Percentiles rank a stretch among this genome's conserved stretches.
Conservation (phyloP, 2,329 filamentous ascomycete genomes). For the Apiospora phragmitis region DNA sequence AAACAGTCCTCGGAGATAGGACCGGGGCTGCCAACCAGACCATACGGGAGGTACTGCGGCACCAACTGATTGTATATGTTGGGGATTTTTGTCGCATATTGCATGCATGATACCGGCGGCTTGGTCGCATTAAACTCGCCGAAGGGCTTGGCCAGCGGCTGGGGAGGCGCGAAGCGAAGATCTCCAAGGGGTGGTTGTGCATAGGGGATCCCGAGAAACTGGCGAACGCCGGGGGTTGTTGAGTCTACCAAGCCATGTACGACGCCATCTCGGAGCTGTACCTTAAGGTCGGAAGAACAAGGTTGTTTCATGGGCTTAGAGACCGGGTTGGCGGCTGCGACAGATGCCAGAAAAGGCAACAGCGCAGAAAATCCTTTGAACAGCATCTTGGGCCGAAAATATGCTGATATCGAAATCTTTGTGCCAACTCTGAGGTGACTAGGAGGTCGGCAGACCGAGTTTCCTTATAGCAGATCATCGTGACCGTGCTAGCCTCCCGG, state of each 20-base stretch:
- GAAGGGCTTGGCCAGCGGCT: conserved; percentile 17
- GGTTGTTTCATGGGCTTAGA: neutral
- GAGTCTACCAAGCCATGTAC: neutral
- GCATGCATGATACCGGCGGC: conserved; percentile 23
- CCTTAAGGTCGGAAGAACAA: conserved; percentile 7
- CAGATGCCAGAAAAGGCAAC: neutral
- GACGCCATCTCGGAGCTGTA: neutral
- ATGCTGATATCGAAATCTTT: neutral
- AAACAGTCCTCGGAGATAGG: conserved; percentile 13
- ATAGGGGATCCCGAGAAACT: conserved; percentile 33
- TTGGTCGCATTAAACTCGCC: conserved; percentile 18
- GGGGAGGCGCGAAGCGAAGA: conserved; percentile 27
- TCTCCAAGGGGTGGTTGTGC: conserved; percentile 27
- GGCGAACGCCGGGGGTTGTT: conserved; percentile 11
- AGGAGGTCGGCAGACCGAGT: neutral
- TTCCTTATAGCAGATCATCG: neutral
- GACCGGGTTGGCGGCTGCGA: neutral
- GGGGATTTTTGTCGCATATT: conserved; percentile 17
- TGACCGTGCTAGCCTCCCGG: neutral
- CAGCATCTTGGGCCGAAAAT: neutral
- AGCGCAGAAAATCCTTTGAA: neutral
- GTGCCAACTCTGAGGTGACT: too few species aligned
- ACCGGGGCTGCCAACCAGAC: conserved; percentile 20
- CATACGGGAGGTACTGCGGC: conserved; percentile 25
- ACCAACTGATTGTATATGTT: conserved; percentile 19